Base-by-base conservation (phyloP, 441 rosid genomes). In the Arabidopsis lyrata region DNA sequence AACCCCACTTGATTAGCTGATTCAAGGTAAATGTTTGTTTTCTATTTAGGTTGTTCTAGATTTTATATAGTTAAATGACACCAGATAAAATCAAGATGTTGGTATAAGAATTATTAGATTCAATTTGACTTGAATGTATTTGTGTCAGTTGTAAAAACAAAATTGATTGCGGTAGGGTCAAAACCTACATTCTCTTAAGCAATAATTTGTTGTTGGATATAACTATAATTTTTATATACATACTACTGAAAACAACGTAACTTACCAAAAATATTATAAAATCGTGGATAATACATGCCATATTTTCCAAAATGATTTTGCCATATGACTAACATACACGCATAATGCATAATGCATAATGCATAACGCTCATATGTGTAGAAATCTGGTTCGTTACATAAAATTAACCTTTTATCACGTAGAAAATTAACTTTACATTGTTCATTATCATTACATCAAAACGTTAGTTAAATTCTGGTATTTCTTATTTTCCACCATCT, bases 91-190 rank as follows among this genome's bases (percentile, higher is more conserved):
- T 22, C 29, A 35, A 47, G 49, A 35, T 35, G 29, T 22, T 70
- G 10, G 22, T 20, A 20, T 20, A 27, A 14, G 7, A 18, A 56
- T 34, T 34, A 57, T 20, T 44, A 68, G 22, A 20, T n/a, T 42
- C 66, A 9, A 1, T n/a, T 62, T 62, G 36, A 22, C n/a, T 35
- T 48, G 29, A 47, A 35, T 69, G 47, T 20, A n/a, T n/a, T n/a
- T n/a, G 18, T 70, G 29, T 42, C 14, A 62, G 2, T 62, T 44
- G 67, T 44, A 44, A 44, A 44, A 24, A 22, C 6, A 60, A 62
- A 62, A n/a, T 5, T 24, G 27, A 62, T 62, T 27, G 53, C 8
- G 66, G 41, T 41, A 39, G 13, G 49, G 49, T 12, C 49, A 38
- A 13, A 38, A 34, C 13, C 48, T 38, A 59, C 36, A 34, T 55